Evolutionary conservation across 192 early-diverging fungal species (phyloP), one percentile per base, ranked within the genome.

Genomic region (Lobulomyces angularis): DNA sequence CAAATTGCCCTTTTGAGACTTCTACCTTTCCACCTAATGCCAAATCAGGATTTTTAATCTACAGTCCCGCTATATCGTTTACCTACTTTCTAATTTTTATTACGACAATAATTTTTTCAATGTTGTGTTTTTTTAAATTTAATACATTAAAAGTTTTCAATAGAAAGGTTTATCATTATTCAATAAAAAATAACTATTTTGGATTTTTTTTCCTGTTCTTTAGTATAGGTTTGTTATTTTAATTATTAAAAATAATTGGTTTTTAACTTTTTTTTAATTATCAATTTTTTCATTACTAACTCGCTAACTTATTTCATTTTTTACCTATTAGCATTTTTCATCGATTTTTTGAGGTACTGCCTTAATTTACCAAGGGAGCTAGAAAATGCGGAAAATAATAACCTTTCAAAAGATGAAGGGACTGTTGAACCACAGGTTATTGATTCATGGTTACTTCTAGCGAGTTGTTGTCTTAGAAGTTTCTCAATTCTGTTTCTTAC

Each of bases 361-460:
- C 31, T 50, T 22, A 46, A 55, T 27, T 20, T 64, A 24, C 39
- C 62, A 22, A 33, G 47, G 21, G 26, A 17, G 29, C 9, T 14
- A 6, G 16, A 12, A 12, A 16, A 12, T 16, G 12, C 20, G 50
- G 25, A 17, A 8, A 18, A 48, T 37, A 8, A 25, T 5, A 18
- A n/a, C 16, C 16, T 17, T 39, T 14, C 37, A 17, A 12, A 12
- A 18, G 44, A 45, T 8, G 35, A 41, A 16, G 28, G 40, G 11
- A 54, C 49, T 7, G 57, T 64, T 16, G 54, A 35, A 5, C 53
- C 54, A 0, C 28, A 52, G 17, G 33, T 51, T n/a, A 59, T 64
- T 14, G 62, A 64, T 45, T 43, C 56, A 3, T 64, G 62, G 62
- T 19, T 64, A 23, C 34, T 64, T 4, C 16, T 64, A 25, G 33